Percentiles rank a stretch among this genome's conserved stretches.
phyloP scores from a whole-genome alignment of 139 green algal species.

The Coelastrella sp. region DNA sequence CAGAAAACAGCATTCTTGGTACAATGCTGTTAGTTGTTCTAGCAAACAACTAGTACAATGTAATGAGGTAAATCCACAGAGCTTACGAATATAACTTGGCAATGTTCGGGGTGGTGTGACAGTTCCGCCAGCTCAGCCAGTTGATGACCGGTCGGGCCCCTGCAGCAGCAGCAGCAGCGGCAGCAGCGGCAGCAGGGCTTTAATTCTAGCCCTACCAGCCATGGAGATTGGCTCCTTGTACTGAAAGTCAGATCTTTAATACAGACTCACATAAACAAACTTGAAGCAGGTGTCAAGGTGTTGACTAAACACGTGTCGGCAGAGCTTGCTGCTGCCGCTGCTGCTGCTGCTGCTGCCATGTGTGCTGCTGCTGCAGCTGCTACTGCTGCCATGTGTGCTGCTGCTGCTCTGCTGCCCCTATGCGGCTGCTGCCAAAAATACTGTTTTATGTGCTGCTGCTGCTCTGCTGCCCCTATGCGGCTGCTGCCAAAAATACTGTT shows the following conservation, averaged over 20 bases:
- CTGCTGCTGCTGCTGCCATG: neutral
- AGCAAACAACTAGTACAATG: neutral
- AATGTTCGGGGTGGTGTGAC: constrained; percentile 62
- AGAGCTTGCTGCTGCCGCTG: too few relatives aligned
- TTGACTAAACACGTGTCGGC: too few relatives aligned
- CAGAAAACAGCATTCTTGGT: too few relatives aligned
- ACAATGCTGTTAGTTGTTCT: too few relatives aligned
- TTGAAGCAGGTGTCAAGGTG: too few relatives aligned
- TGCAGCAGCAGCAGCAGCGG: constrained; percentile 29
- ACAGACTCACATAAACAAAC: too few relatives aligned
- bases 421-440: neutral
- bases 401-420: neutral
- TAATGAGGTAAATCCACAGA: neutral
- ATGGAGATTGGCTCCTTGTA: too few relatives aligned
- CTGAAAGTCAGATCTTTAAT: too few relatives aligned
- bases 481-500: neutral
- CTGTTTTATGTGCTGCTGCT: too few relatives aligned
- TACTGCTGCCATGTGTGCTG: neutral
- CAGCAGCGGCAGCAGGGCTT: too few relatives aligned
- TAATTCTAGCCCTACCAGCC: too few relatives aligned
- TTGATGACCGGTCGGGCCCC: constrained; percentile 81
- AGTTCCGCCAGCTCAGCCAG: constrained; percentile 78
- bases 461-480: neutral
- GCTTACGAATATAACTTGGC: constrained; percentile 76
- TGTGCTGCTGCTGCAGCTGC: neutral